Percentiles rank a stretch among this genome's conserved stretches.
Evolutionary conservation across 495 filamentous ascomycete species (phyloP).

Genomic region (Neurospora cerealis): DNA sequence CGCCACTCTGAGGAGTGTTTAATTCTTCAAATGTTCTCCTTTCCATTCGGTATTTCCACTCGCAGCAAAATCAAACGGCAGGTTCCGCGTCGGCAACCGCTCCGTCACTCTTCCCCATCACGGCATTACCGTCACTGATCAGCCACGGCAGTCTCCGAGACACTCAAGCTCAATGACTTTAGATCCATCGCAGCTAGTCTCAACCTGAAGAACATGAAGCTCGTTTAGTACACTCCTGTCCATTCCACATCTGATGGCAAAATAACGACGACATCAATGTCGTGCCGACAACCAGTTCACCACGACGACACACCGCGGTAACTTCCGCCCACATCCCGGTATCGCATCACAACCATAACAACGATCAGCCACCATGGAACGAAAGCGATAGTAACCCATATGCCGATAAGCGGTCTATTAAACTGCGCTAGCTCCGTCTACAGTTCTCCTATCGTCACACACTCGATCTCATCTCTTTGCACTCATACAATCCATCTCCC

Average conservation of each 20-base stretch:
- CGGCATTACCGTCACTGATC: not conserved
- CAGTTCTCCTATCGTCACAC: not conserved
- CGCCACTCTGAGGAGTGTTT: not conserved
- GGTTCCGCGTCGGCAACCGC: not conserved
- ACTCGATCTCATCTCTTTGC: not conserved
- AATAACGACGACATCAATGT: not conserved
- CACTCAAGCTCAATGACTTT: not conserved
- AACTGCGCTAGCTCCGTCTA: not conserved
- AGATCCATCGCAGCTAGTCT: not conserved
- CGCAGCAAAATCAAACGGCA: not conserved
- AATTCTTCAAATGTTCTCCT: not conserved
- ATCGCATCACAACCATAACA: not conserved
- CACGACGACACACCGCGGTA: not conserved
- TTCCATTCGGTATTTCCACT: not conserved
- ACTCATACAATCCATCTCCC: not conserved
- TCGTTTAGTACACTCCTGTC: not conserved
- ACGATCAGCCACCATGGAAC: not conserved
- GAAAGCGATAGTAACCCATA: not conserved
- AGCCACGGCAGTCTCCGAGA: not conserved
- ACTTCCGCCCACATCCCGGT: not conserved
- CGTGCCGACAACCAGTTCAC: not conserved
- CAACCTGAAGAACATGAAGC: not conserved
- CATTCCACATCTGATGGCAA: not conserved
- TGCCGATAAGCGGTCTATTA: not conserved
- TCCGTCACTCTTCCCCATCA: not conserved